Evolutionary conservation across 257 asterid genomes (phyloP), one percentile per base, ranked within the genome.

Genomic region (Primulina eburnea): DNA sequence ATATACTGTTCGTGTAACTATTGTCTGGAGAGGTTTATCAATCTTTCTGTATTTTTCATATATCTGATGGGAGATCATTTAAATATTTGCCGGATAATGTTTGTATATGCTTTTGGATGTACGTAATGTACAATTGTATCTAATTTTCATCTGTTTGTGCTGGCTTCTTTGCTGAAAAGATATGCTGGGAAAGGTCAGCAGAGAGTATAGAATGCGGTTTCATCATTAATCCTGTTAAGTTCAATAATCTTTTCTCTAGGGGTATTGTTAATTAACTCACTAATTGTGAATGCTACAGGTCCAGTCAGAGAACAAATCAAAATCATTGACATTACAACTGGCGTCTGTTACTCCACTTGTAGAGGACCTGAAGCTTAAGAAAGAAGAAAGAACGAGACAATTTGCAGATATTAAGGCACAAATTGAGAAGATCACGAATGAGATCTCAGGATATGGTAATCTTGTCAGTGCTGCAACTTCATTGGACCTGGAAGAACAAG

Each of bases 341-440:
- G 87, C 91, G 60, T 77, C 86, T n/a, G 86, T 93, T 55, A 72
- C 83, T 67, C 90, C 97, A 32, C 69, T 93, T 29, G 87, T 89
- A 32, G 97, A 90, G 72, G 95, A 86, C 78, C 78, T 93, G 73
- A 89, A 84, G 79, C 76, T 67, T 43, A 84, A 85, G 72, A 93
- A 85, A 76, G 95, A 87, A 67, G 97, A 88, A 71, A 82, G 97
- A 60, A 70, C 84, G 82, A 90, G 87, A 79, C 96, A 93, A 73
- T 86, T 90, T 67, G 72, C 83, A 37, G 97, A 93, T 40, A 79
- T 90, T 65, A 90, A 77, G 88, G 73, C 78, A 7, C 96, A 93
- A 80, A 88, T 93, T 57, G 99, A 89, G 80, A 93, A 93, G 84
- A 91, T 93, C 55, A 70, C 75, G 7, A 69, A 69, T 18, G 99